Conservation (phyloP, 2,329 filamentous ascomycete genomes). For the Trichoderma asperellum region DNA sequence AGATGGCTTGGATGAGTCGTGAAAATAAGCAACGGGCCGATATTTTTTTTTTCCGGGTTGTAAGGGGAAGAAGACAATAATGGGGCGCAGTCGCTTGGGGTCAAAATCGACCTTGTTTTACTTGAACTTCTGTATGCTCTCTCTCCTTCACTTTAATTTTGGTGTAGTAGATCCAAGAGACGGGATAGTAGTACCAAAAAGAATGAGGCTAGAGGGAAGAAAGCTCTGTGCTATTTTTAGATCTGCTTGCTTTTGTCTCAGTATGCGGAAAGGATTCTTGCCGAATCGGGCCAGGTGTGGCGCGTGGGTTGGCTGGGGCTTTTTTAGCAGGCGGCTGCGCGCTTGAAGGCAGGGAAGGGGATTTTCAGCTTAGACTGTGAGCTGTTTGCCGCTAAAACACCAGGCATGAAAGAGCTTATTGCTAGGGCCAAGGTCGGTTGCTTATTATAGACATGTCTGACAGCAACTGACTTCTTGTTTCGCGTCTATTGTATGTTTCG, state of each 20-base stretch:
- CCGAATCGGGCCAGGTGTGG: constrained; percentile 21
- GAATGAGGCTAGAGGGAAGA: background rate
- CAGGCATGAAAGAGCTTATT: constrained; percentile 2
- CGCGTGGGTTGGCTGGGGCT: constrained; percentile 18
- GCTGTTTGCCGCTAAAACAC: constrained; percentile 1
- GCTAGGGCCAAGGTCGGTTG: background rate
- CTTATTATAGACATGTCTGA: constrained; percentile 25
- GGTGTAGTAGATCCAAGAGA: background rate
- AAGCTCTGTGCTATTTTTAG: constrained; percentile 14
- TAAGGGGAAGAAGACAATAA: background rate
- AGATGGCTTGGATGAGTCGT: background rate
- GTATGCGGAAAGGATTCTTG: background rate
- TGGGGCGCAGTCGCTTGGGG: background rate
- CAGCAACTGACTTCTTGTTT: background rate
- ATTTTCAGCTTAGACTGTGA: background rate
- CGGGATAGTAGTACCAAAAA: background rate
- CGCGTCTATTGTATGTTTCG: background rate
- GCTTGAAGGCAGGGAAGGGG: background rate
- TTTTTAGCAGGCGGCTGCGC: constrained; percentile 18
- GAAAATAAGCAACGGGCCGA: background rate
- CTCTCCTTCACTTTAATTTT: background rate
- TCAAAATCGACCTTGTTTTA: constrained; percentile 1
- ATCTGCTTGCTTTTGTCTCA: background rate
- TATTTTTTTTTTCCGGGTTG: background rate
- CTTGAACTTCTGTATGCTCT: background rate